A percentile compares a stretch with the other conserved stretches of the same genome.
Evolutionary conservation across 2,329 filamentous ascomycete genomes (phyloP).

Genomic region (Cordyceps farinosa): DNA sequence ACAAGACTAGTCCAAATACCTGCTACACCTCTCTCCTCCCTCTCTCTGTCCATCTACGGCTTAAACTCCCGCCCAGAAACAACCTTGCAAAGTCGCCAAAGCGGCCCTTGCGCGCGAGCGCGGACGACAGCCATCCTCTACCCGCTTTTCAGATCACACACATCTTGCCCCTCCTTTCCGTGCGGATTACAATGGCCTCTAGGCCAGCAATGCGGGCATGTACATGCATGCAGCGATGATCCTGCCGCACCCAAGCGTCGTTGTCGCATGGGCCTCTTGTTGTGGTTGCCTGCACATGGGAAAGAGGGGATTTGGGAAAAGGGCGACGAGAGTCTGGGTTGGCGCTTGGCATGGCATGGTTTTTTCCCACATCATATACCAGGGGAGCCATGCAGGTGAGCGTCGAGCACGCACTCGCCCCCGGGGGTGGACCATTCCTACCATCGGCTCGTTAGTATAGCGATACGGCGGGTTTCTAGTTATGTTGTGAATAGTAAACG

Average conservation of each 20-base stretch:
- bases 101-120: conserved; percentile 1
- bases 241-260: not conserved
- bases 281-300: not conserved
- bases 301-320: not conserved
- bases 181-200: not conserved
- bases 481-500: not conserved
- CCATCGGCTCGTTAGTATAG: not conserved
- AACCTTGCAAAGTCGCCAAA: not conserved
- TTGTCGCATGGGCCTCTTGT: not conserved
- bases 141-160: not conserved
- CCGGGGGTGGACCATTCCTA: not conserved
- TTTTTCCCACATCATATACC: not conserved
- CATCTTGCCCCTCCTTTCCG: too few species aligned
- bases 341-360: not conserved
- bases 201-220: too few species aligned
- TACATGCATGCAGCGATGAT: not conserved
- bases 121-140: not conserved
- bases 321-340: not conserved
- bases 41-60: not conserved
- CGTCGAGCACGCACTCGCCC: not conserved
- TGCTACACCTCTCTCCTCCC: not conserved
- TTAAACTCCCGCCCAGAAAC: not conserved
- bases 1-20: not conserved
- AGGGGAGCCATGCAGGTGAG: not conserved
- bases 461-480: not conserved